Conservation (phyloP, 768 basidiomycete genomes). For the Tremella fuciformis region DNA sequence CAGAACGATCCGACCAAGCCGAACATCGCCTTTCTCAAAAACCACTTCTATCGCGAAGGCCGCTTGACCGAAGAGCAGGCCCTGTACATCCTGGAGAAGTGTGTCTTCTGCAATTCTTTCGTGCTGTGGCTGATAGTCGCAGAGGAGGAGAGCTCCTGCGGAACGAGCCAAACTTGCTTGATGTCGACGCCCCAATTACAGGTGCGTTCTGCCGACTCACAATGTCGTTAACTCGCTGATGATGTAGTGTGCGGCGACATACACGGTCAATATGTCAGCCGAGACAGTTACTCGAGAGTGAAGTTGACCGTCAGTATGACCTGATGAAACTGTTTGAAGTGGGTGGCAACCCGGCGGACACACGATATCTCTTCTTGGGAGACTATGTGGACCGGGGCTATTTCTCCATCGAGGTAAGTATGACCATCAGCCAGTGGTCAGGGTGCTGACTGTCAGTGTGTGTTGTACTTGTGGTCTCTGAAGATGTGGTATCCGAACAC, state of each 20-base stretch:
- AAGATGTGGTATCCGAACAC: constrained; percentile 99
- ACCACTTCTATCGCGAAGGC: constrained; percentile 97
- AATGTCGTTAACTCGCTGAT: not conserved
- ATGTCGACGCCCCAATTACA: constrained; percentile 96
- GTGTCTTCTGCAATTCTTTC: constrained; percentile 11
- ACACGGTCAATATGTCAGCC: constrained; percentile 90
- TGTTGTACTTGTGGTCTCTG: constrained; percentile 93
- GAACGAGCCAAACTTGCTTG: constrained; percentile 81
- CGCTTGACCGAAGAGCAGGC: constrained; percentile 92
- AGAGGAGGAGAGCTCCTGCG: constrained; percentile 67
- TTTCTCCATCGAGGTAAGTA: constrained; percentile 82
- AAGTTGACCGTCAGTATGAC: constrained; percentile 63
- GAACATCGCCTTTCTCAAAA: constrained; percentile 93
- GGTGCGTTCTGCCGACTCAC: constrained; percentile 57
- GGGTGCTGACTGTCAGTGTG: constrained; percentile 63
- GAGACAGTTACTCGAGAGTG: not conserved
- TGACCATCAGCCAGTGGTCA: not conserved
- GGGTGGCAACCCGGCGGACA: constrained; percentile 89
- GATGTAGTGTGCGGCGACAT: constrained; percentile 88
- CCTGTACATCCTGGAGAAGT: constrained; percentile 80
- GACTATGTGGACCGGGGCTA: constrained; percentile 93
- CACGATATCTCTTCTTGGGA: constrained; percentile 85
- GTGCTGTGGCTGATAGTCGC: not conserved
- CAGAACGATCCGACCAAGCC: constrained; percentile 81
- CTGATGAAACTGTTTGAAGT: constrained; percentile 95